phyloP scores from a whole-genome alignment of 1,139 yeast genomes.

The Pichia sp. region DNA sequence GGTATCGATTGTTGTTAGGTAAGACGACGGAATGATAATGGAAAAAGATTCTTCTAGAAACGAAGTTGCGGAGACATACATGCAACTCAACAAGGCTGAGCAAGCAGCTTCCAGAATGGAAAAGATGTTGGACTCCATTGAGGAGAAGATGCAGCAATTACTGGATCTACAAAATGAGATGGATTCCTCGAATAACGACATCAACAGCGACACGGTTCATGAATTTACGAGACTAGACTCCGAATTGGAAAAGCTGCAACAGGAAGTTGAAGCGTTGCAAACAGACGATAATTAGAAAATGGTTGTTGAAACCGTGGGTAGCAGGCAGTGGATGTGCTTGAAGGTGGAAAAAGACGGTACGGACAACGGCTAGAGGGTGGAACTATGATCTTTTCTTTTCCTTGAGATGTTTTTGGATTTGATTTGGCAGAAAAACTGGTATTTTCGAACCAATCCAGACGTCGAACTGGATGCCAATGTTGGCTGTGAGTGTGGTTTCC shows the following conservation, averaged over 20 bases:
- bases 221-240: slow-evolving; percentile 2
- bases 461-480: too few species aligned
- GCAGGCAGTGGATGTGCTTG: too few species aligned
- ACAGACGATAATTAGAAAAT: background rate
- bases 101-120: slow-evolving; percentile 34
- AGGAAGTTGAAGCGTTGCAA: slow-evolving; percentile 4
- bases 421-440: too few species aligned
- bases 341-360: too few species aligned
- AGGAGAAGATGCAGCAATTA: slow-evolving; percentile 41
- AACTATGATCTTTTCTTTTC: too few species aligned
- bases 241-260: slow-evolving; percentile 5
- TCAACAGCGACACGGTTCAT: background rate
- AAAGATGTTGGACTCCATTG: slow-evolving; percentile 45
- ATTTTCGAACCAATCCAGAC: too few species aligned
- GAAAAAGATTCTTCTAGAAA: background rate
- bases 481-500: too few species aligned
- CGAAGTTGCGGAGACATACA: slow-evolving; percentile 7
- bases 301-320: too few species aligned
- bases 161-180: slow-evolving; percentile 3
- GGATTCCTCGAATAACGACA: background rate
- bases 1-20: too few species aligned
- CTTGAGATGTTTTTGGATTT: too few species aligned
- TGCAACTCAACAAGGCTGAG: slow-evolving; percentile 8
- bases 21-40: background rate
- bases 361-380: too few species aligned